Evolutionary conservation across 2,329 filamentous ascomycete genomes (phyloP), one percentile per base, ranked within the genome.

Genomic region (Aaosphaeria arxii): DNA sequence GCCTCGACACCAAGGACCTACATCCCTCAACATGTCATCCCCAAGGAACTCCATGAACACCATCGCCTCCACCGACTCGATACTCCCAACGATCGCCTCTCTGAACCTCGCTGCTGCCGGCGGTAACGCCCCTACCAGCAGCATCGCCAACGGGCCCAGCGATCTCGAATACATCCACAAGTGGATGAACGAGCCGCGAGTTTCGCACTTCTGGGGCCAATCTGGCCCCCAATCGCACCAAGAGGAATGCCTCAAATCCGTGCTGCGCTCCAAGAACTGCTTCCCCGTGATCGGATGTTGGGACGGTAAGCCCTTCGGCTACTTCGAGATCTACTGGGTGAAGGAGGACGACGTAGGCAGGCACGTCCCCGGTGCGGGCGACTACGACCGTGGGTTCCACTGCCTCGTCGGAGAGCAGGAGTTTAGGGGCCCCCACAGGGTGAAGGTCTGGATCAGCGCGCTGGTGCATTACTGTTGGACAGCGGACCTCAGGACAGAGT

Each of bases 241-340:
- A 56, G 79, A 84, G 59, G 72, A 80, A 2, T 95, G 96, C 52
- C 75, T 99, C 4, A 74, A 79, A 17, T 75, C 74, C 2, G 84
- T 80, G 0, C 73, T 97, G 7, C 77, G 77, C 9, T 84, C 79
- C 17, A 77, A 79, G 13, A 87, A 96, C 70, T 90, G 86, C 6
- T 96, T 97, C 69, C 94, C 94, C 0, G 90, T 86, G 0, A 92
- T 97, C 51, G 94, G 89, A 1, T 86, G 91, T 66, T 99, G 92
- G 89, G 90, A 97, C 59, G 91, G 90, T 7, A 87, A 92, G 51
- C 92, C 92, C 0, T 99, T 97, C 72, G 94, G 91, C 0, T 99
- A 95, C 67, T 96, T 99, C 66, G 94, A 99, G 74, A 81, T 99
- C 32, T 99, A 99, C 73, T 99, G 94, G 92, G 90, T 94, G 4